Base-by-base conservation (phyloP, 495 filamentous ascomycete genomes). In the Geopyxis carbonaria region DNA sequence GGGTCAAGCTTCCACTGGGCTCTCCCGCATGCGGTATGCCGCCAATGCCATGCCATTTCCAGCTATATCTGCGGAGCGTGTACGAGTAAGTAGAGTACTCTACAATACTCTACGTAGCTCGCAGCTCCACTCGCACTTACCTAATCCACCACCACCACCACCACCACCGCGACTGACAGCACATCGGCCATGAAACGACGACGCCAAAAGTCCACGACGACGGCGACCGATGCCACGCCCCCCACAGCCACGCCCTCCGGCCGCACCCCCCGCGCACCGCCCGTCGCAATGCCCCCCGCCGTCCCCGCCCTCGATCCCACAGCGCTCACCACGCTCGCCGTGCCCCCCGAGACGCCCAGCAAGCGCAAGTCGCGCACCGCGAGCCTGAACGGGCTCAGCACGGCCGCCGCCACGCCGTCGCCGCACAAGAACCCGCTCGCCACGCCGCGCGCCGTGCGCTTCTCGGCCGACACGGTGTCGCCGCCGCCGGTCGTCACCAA, bases 401-500 rank as follows among this genome's bases (percentile, higher is more conserved):
- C 46, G n/a, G 47, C 41, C 8, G 22, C 46, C 34, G 38, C 25
- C 20, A 48, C 51, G 10, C 50, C 51, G 25, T 54, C 50, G 15
- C 51, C 51, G 10, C 49, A 38, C 18, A 54, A 54, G 27, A 42
- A 30, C 22, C 31, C 33, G 13, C 28, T 39, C 3, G 40, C 15
- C n/a, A 23, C 46, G 11, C 34, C 46, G 7, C n/a, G 27, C 22
- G 16, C 37, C 20, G 41, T 41, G 37, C 50, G 50, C 30, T 45
- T 53, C 24, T 43, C 30, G 4, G 48, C 46, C 13, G 31, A 44
- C n/a, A 31, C 31, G 15, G 23, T 43, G 20, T 40, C 45, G 11
- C 42, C 45, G 6, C 45, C 49, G 16, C 20, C 27, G 23, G 33
- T 52, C 16, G 45, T 55, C 20, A 45, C 48, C 22, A 80, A 76